phyloP scores from a whole-genome alignment of 2,329 filamentous ascomycete genomes.

The Phaeomoniella chlamydospora region DNA sequence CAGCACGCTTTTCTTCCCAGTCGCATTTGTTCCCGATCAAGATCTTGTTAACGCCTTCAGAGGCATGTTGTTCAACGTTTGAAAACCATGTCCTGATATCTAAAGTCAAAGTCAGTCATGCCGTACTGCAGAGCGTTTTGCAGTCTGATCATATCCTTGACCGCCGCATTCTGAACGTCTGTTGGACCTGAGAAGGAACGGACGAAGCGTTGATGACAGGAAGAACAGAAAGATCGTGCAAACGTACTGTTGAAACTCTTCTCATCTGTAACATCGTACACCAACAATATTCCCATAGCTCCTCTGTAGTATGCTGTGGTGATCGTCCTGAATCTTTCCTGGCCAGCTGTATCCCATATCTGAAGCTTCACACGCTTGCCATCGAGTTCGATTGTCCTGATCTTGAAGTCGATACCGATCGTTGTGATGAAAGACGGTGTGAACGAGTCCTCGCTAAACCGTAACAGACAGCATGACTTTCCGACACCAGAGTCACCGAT shows the following conservation, averaged over 20 bases:
- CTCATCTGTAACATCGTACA: slow-evolving; percentile 97
- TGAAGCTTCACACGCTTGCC: slow-evolving; percentile 98
- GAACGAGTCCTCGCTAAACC: slow-evolving; percentile 95
- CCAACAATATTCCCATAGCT: slow-evolving; percentile 93
- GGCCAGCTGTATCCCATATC: slow-evolving; percentile 98
- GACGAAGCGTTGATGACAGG: too few relatives aligned
- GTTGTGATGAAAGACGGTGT: slow-evolving; percentile 97
- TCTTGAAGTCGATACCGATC: slow-evolving; percentile 99
- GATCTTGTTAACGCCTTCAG: slow-evolving; percentile 98
- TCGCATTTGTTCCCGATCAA: slow-evolving; percentile 98
- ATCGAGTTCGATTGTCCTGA: slow-evolving; percentile 95
- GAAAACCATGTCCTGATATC: slow-evolving; percentile 99
- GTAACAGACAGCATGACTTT: slow-evolving; percentile 91
- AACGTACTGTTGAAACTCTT: slow-evolving; percentile 85
- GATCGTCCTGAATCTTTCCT: slow-evolving; percentile 97
- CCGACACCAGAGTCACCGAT: slow-evolving; percentile 95
- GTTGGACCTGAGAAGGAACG: too few relatives aligned
- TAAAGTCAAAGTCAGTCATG: slow-evolving; percentile 30
- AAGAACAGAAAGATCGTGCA: too few relatives aligned
- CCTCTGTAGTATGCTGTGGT: slow-evolving; percentile 97
- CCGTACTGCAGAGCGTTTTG: too few relatives aligned
- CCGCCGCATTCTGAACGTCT: too few relatives aligned
- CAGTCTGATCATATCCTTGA: too few relatives aligned
- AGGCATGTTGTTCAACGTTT: slow-evolving; percentile 96
- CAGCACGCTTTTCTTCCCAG: slow-evolving; percentile 96